These are phyloP conservation scores for Brettanomyces naardenensis DNA, from an alignment of 805 yeast genomes.

Conservation along the genomic window DNA sequence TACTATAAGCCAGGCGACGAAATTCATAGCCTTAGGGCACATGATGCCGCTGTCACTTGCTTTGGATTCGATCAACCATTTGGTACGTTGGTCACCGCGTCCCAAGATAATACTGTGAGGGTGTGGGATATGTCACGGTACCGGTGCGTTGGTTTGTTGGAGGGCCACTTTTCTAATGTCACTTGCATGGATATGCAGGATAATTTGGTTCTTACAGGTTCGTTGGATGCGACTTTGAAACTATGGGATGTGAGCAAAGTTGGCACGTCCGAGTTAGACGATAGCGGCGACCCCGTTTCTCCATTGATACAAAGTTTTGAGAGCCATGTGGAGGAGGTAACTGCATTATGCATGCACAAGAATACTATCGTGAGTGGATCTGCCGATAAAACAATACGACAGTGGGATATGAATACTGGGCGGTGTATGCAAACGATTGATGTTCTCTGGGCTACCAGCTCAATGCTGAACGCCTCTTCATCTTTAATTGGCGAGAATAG, in stretches of 20 bases:
- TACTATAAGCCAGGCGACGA: conserved; percentile 52
- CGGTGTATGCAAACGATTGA: conserved; percentile 65
- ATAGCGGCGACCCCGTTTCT: conserved; percentile 15
- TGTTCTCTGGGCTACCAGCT: conserved; percentile 49
- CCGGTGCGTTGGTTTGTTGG: conserved; percentile 40
- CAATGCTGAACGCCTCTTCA: conserved; percentile 17
- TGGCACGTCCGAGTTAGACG: conserved; percentile 8
- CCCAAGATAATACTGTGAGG: conserved; percentile 67
- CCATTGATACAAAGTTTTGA: conserved; percentile 44
- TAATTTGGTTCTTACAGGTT: conserved; percentile 43
- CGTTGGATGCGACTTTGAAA: conserved; percentile 54
- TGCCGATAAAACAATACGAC: conserved; percentile 61
- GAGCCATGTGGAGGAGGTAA: conserved; percentile 60
- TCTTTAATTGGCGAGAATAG: conserved; percentile 3
- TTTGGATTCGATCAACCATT: conserved; percentile 69
- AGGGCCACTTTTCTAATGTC: conserved; percentile 56
- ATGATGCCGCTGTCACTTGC: conserved; percentile 43
- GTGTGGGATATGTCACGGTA: conserved; percentile 75
- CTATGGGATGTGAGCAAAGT: conserved; percentile 46
- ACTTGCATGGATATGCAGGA: conserved; percentile 53
- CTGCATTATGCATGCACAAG: conserved; percentile 50
- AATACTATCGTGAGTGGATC: conserved; percentile 60
- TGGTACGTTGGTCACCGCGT: conserved; percentile 70
- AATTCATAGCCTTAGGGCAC: conserved; percentile 44
- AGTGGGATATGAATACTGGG: conserved; percentile 66